Conservation (phyloP, 2,329 filamentous ascomycete species). For the Aspergillus sp. region DNA sequence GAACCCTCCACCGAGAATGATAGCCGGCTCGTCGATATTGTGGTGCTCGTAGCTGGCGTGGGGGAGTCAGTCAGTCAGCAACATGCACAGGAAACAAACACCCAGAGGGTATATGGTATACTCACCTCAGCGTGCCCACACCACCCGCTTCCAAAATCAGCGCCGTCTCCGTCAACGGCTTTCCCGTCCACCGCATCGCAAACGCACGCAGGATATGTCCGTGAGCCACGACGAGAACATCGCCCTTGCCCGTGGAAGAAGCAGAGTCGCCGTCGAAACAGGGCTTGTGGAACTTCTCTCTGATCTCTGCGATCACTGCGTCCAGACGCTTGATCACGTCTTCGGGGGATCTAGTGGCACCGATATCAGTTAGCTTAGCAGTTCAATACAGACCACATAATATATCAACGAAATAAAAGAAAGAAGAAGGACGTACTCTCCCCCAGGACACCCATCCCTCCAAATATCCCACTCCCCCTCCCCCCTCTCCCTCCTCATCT, state of each 20-base stretch:
- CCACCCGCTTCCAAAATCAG: slow-evolving; percentile 89
- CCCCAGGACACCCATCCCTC: slow-evolving; percentile 82
- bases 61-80: not conserved
- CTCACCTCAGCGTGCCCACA: slow-evolving; percentile 74
- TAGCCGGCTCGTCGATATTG: slow-evolving; percentile 74
- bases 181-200: slow-evolving; percentile 80
- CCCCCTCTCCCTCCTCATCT: slow-evolving; percentile 59
- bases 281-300: slow-evolving; percentile 64
- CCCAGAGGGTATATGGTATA: not conserved
- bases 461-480: slow-evolving; percentile 76
- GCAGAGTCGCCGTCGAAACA: slow-evolving; percentile 59
- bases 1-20: slow-evolving; percentile 75
- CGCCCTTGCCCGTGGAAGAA: slow-evolving; percentile 45
- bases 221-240: slow-evolving; percentile 81
- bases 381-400: too few species aligned
- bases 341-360: slow-evolving; percentile 60
- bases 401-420: too few species aligned
- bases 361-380: not conserved
- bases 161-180: slow-evolving; percentile 71
- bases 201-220: slow-evolving; percentile 87
- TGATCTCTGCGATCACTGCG: slow-evolving; percentile 72
- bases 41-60: slow-evolving; percentile 72
- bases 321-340: slow-evolving; percentile 75
- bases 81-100: not conserved
- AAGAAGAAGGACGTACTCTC: too few species aligned